phyloP scores from a whole-genome alignment of 1,284 basidiomycete genomes.

The Rhodofomes roseus region DNA sequence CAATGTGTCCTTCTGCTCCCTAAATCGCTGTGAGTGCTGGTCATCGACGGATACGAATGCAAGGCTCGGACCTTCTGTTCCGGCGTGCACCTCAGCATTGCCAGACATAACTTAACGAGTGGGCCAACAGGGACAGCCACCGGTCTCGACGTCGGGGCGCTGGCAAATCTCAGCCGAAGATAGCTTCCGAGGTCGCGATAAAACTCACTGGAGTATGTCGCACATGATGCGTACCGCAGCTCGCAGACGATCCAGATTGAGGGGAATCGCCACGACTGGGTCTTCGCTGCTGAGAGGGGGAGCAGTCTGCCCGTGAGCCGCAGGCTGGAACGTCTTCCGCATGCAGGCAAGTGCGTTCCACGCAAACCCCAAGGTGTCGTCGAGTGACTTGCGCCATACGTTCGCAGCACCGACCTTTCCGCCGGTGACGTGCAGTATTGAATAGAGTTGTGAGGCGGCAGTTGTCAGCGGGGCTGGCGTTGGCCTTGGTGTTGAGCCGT shows the following conservation, averaged over 20 bases:
- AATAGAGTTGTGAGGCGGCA: conserved; percentile 53
- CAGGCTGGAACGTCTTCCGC: conserved; percentile 46
- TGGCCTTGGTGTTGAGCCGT: conserved; percentile 45
- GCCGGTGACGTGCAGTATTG: conserved; percentile 61
- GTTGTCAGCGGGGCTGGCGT: conserved; percentile 38
- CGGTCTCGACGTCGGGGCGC: conserved; percentile 58
- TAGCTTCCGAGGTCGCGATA: background rate
- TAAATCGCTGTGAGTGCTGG: background rate
- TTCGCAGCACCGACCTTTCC: conserved; percentile 72
- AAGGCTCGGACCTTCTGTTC: conserved; percentile 43
- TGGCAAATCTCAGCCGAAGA: conserved; percentile 21
- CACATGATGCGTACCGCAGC: conserved; percentile 49
- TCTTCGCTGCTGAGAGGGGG: conserved; percentile 24
- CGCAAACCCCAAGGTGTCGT: conserved; percentile 60
- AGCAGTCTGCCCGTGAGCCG: conserved; percentile 10
- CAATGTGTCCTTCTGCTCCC: conserved; percentile 46
- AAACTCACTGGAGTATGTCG: conserved; percentile 52
- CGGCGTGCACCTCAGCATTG: conserved; percentile 53
- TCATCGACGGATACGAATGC: background rate
- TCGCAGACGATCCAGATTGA: conserved; percentile 57
- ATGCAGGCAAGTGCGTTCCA: conserved; percentile 57
- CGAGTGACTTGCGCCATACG: conserved; percentile 69
- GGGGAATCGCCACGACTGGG: conserved; percentile 41
- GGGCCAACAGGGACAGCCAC: conserved; percentile 72
- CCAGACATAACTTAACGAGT: conserved; percentile 46